Evolutionary conservation across 495 filamentous ascomycete genomes (phyloP).

Genomic region (Peziza echinospora): DNA sequence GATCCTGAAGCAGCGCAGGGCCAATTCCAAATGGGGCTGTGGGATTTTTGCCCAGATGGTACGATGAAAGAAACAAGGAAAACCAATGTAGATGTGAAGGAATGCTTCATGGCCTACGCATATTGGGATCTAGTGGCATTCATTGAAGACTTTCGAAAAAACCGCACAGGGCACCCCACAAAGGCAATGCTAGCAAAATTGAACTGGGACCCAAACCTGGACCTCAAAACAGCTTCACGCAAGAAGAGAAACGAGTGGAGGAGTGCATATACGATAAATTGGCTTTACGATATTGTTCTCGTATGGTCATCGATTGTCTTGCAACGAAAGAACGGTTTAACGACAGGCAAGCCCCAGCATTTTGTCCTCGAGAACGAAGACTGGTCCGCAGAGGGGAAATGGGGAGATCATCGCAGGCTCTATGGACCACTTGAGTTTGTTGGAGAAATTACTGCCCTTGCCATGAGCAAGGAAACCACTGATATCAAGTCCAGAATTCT

Average conservation of each 20-base stretch:
- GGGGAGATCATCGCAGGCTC: constrained; percentile 18
- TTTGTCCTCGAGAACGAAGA: constrained; percentile 19
- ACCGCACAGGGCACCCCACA: constrained; percentile 26
- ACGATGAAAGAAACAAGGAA: constrained; percentile 5
- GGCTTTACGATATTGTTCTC: constrained; percentile 30
- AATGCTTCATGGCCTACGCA: constrained; percentile 24
- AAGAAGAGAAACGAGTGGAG: constrained; percentile 25
- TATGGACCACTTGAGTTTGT: constrained; percentile 25
- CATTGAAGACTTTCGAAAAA: constrained; percentile 26
- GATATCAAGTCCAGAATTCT: constrained; percentile 24
- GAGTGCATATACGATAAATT: constrained; percentile 28
- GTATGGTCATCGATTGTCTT: constrained; percentile 24
- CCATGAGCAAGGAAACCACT: constrained; percentile 23
- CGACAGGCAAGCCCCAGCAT: constrained; percentile 2
- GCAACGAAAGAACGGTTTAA: constrained; percentile 12
- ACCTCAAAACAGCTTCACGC: constrained; percentile 22
- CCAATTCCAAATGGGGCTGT: constrained; percentile 10
- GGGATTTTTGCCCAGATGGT: constrained; percentile 5
- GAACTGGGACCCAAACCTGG: constrained; percentile 24
- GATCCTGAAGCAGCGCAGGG: constrained; percentile 20
- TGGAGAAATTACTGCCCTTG: constrained; percentile 20
- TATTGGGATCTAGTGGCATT: constrained; percentile 28
- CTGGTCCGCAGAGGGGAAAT: constrained; percentile 19
- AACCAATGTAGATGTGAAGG: constrained; percentile 20
- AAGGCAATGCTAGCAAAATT: constrained; percentile 23